Evolutionary conservation across 2,329 filamentous ascomycete genomes (phyloP), one percentile per base, ranked within the genome.

Genomic region (Diplodia sapinea): DNA sequence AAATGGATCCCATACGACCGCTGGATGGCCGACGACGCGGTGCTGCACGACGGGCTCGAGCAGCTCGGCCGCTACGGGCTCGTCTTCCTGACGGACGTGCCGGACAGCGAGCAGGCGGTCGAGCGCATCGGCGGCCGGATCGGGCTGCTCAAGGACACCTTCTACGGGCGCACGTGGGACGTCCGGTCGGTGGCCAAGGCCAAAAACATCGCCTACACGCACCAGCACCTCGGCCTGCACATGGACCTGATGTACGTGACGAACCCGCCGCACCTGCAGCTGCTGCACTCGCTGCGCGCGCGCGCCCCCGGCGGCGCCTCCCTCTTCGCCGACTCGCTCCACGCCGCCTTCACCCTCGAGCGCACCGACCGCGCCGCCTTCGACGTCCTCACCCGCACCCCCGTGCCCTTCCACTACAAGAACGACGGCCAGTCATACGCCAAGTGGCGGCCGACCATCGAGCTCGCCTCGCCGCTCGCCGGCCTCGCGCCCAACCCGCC

Each of bases 131-230:
- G 89, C 2, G 82, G 84, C 4, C 87, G 89, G 63, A 91, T 98
- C 68, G 94, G 93, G 1, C 87, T 87, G 40, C 81, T 97, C 31
- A 91, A 93, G 74, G 89, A 93, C 73, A 95, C 94, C 8, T 95
- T 98, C 76, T 98, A 98, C 78, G 95, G 95, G 51, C 83, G 85
- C 72, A 96, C 93, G 0, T 98, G 94, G 88, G 91, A 97, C 78
- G 94, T 98, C 13, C 87, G 88, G 65, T 92, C 89, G 3, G 90
- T 96, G 65, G 89, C 91, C 1, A 78, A 92, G 66, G 92, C 94
- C 29, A 93, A 94, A 75, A 98, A 98, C 76, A 91, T 97, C 4
- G 94, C 95, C 26, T 84, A 98, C 80, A 97, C 94, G 0, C 89
- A 86, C 74, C 85, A 89, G 59, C 89, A 89, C 74, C 87, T 98